Percentiles rank a stretch among this genome's conserved stretches.
These are phyloP conservation scores for Coemansia sp. DNA, from an alignment of 371 early-diverging fungal species.

Conservation along the genomic window DNA sequence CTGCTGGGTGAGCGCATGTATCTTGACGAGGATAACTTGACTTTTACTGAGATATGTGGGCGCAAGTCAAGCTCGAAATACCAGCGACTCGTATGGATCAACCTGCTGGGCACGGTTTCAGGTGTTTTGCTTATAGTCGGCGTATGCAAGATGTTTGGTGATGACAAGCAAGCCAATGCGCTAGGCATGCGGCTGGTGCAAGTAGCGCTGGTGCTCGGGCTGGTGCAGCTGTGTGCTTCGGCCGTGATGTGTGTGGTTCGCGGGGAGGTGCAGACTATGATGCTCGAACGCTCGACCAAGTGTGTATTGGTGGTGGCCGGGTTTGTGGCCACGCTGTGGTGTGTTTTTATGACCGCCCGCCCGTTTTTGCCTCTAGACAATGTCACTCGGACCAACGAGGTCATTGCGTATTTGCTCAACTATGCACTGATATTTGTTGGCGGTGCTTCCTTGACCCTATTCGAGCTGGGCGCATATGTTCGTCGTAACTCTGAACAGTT, in stretches of 20 bases:
- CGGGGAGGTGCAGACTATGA: not conserved
- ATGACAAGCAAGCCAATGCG: too few species aligned
- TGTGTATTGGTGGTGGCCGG: not conserved
- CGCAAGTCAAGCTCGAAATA: not conserved
- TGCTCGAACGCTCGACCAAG: not conserved
- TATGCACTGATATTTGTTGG: not conserved
- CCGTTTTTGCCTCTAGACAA: conserved; percentile 10
- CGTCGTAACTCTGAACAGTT: not conserved
- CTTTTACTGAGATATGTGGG: not conserved
- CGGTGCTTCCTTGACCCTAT: not conserved
- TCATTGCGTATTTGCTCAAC: conserved; percentile 21
- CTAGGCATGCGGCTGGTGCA: not conserved
- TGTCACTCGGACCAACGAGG: conserved; percentile 31
- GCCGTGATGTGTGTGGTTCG: not conserved
- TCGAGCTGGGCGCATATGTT: too few species aligned
- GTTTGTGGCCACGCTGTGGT: conserved; percentile 12
- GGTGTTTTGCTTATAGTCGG: not conserved
- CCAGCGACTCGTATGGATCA: too few species aligned
- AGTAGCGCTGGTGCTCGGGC: not conserved
- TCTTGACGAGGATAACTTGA: too few species aligned
- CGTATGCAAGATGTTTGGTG: not conserved
- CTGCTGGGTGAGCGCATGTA: not conserved
- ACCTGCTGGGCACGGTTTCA: not conserved
- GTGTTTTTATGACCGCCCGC: conserved; percentile 15
- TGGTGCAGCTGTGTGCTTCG: not conserved